Conservation (phyloP, 768 basidiomycete genomes). For the Suillus paluster region DNA sequence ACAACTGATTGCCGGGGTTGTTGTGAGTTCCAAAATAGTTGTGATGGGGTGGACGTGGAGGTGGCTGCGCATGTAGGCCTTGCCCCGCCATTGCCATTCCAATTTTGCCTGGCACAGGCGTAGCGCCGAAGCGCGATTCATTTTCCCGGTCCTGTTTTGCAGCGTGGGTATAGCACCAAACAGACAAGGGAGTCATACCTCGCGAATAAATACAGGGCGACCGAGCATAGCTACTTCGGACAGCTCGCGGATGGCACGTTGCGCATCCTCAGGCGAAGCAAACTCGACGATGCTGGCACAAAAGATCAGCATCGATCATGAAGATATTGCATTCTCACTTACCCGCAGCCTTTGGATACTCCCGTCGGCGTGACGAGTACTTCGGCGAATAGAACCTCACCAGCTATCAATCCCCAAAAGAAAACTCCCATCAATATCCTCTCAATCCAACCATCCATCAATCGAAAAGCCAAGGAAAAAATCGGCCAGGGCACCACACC, state of each 20-base stretch:
- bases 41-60: conserved; percentile 82
- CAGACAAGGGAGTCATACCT: conserved; percentile 56
- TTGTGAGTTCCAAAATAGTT: conserved; percentile 64
- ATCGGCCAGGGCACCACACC: conserved; percentile 45
- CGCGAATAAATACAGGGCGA: conserved; percentile 94
- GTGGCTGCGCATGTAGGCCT: conserved; percentile 76
- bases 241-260: conserved; percentile 87
- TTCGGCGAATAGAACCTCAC: conserved; percentile 99
- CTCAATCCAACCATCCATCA: conserved; percentile 62
- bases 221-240: conserved; percentile 91
- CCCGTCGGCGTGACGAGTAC: conserved; percentile 96
- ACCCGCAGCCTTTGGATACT: conserved; percentile 99
- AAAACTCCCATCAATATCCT: conserved; percentile 96
- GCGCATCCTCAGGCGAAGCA: conserved; percentile 85
- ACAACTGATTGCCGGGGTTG: conserved; percentile 87
- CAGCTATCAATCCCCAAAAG: conserved; percentile 92
- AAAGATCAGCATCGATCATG: conserved; percentile 17
- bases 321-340: conserved; percentile 38
- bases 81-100: conserved; percentile 97
- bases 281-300: conserved; percentile 91
- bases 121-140: conserved; percentile 93
- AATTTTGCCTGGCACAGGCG: conserved; percentile 94
- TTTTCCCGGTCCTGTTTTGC: conserved; percentile 87
- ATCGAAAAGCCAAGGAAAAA: conserved; percentile 45
- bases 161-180: neutral